Evolutionary conservation across 2,329 filamentous ascomycete species (phyloP), one percentile per base, ranked within the genome.

Genomic region (Bretziella fagacearum): DNA sequence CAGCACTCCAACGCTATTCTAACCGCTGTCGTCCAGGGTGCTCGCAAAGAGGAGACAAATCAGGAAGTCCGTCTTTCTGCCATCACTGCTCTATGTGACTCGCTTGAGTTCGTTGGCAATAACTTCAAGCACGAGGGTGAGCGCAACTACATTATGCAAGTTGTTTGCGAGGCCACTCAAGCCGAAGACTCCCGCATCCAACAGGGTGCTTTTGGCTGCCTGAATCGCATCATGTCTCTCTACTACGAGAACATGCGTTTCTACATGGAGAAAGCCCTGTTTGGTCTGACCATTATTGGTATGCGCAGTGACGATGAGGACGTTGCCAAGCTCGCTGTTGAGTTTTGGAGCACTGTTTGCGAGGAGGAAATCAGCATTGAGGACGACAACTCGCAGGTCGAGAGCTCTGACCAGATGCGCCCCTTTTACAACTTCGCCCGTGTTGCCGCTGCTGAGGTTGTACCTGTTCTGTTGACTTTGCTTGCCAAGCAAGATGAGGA

Each of bases 221-320:
- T 98, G 55, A 98, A 98, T 74, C 79, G 91, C 58, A 96, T 98
- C 64, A 98, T 98, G 91, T 84, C 75, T 52, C 75, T 95, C 53
- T 98, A 98, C 72, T 98, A 98, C 63, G 91, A 98, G 59, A 93
- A 95, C 69, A 98, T 98, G 91, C 81, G 87, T 58, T 98, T 95
- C 67, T 98, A 98, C 70, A 98, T 98, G 91, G 91, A 98, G 72
- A 96, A 96, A 76, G 91, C 91, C 29, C 74, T 98, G 36, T 98
- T 98, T 57, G 91, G 91, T 50, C 73, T 98, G 33, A 98, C 91
- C 32, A 94, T 98, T 53, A 79, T 94, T 61, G 91, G 91, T 55
- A 98, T 98, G 91, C 95, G 94, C 75, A 93, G 79, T 57, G 81
- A 87, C 6, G 91, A 98, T 56, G 91, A 98, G 64, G 91, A 98